Evolutionary conservation across 805 yeast species (phyloP), one percentile per base, ranked within the genome.

Genomic region (Metschnikowia anglica): DNA sequence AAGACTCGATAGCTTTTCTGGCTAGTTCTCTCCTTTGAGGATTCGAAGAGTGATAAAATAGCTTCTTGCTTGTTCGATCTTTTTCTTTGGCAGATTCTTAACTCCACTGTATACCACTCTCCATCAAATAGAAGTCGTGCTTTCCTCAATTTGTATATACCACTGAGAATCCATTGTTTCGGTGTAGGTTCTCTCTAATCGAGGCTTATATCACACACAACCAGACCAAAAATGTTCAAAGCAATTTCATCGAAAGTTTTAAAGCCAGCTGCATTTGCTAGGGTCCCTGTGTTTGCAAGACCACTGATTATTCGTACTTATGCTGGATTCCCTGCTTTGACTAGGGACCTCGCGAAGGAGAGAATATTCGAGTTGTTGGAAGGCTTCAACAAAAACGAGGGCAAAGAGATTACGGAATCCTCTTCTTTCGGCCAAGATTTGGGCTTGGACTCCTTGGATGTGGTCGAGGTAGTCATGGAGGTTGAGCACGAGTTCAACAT

Each of bases 341-440:
- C 85, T 33, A 77, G 75, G 60, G 86, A 81, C n/a, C 60, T 76
- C 28, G 79, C 83, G 41, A 69, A 68, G 40, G 83, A 79, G 54
- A 74, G 88, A 68, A 70, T 82, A 42, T 58, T 80, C 42, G 86
- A 81, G 56, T 65, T 82, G 55, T 70, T 82, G 49, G 85, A 81
- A 62, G 80, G 83, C 7, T 81, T 76, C 63, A 82, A 76, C 52
- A 81, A 81, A 58, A 72, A 78, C 16, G 71, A 70, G 32, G 49
- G 60, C 37, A 68, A 65, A 46, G 70, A 65, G 29, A 63, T 70
- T 49, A 59, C 59, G 28, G 75, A 70, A 44, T 53, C 55, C 15
- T 54, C 70, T 5, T 54, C 70, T 8, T 70, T 60, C 53, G 56
- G 59, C 16, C 68, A 64, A 42, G 76, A 70, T 50, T 65, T 70